Evolutionary conservation across 2,329 filamentous ascomycete species (phyloP).

Genomic region (Aspergillus udagawae): DNA sequence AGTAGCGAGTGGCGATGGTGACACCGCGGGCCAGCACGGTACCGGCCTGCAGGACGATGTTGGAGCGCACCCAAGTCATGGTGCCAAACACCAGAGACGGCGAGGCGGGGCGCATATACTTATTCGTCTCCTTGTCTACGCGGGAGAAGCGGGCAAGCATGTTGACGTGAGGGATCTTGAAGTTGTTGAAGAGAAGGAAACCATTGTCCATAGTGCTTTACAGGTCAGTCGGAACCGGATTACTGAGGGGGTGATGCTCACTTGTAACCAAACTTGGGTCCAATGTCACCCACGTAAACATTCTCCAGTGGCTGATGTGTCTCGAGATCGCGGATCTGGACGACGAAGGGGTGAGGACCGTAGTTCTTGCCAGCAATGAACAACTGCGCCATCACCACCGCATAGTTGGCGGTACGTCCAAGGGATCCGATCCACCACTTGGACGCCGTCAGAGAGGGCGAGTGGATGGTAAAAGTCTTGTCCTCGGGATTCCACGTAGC

Average conservation of each 20-base stretch:
- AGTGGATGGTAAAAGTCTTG: conserved; percentile 72
- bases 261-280: conserved; percentile 75
- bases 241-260: conserved; percentile 20
- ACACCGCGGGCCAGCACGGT: conserved; percentile 69
- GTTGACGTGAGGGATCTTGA: conserved; percentile 69
- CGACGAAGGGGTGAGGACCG: conserved; percentile 74
- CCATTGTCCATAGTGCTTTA: conserved; percentile 72
- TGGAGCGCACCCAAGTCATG: conserved; percentile 69
- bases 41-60: conserved; percentile 70
- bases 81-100: conserved; percentile 70
- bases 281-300: conserved; percentile 73
- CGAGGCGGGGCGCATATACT: conserved; percentile 63
- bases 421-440: conserved; percentile 86
- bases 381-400: conserved; percentile 75
- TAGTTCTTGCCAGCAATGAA: conserved; percentile 64
- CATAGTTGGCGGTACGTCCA: conserved; percentile 70
- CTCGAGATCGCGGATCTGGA: conserved; percentile 67
- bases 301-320: conserved; percentile 67
- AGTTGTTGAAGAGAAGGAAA: conserved; percentile 70
- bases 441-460: conserved; percentile 67
- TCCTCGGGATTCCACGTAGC: conserved; percentile 70
- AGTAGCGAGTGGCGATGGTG: conserved; percentile 72
- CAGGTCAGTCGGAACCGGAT: conserved; percentile 1
- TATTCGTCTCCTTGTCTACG: conserved; percentile 64
- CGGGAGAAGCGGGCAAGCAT: conserved; percentile 70